Percentiles rank a stretch among this genome's conserved stretches.
These are phyloP conservation scores for Epichloe coenophiala DNA, from an alignment of 2,329 filamentous ascomycete species.

Conservation along the genomic window DNA sequence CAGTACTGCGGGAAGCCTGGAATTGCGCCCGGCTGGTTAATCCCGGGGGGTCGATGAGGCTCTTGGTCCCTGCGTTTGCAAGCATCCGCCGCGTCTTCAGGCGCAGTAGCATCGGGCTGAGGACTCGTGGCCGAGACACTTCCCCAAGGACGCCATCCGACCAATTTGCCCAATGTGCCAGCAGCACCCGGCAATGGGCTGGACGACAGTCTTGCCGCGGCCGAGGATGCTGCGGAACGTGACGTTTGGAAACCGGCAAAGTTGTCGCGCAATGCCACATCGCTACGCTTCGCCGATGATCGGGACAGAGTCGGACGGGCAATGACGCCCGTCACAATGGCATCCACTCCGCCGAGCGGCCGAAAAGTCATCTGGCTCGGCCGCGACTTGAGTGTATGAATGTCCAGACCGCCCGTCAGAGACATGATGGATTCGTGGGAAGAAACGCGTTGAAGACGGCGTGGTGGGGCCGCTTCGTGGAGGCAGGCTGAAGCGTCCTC, in stretches of 20 bases:
- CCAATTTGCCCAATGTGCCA: constrained; percentile 27
- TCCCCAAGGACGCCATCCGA: constrained; percentile 37
- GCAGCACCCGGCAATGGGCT: constrained; percentile 13
- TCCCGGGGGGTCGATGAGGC: constrained; percentile 47
- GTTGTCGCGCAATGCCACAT: constrained; percentile 44
- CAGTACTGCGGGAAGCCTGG: constrained; percentile 53
- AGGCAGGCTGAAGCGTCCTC: constrained; percentile 16
- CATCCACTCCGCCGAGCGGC: constrained; percentile 39
- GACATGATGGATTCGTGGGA: constrained; percentile 89
- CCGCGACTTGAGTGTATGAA: constrained; percentile 64
- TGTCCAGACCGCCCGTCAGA: constrained; percentile 75
- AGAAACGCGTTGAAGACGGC: constrained; percentile 46
- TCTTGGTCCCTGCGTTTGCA: constrained; percentile 18
- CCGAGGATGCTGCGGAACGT: constrained; percentile 18
- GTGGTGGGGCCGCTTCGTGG: constrained; percentile 25
- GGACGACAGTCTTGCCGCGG: constrained; percentile 16
- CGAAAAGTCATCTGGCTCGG: constrained; percentile 60
- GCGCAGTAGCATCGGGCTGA: constrained; percentile 5
- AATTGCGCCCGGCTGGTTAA: constrained; percentile 66
- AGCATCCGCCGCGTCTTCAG: background rate
- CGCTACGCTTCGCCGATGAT: constrained; percentile 33
- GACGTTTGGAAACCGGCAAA: constrained; percentile 26
- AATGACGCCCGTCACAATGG: constrained; percentile 43
- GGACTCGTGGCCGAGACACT: constrained; percentile 9
- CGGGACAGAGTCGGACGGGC: constrained; percentile 44